phyloP scores from a whole-genome alignment of 441 rosid genomes.

The Arabidopsis lyrata region DNA sequence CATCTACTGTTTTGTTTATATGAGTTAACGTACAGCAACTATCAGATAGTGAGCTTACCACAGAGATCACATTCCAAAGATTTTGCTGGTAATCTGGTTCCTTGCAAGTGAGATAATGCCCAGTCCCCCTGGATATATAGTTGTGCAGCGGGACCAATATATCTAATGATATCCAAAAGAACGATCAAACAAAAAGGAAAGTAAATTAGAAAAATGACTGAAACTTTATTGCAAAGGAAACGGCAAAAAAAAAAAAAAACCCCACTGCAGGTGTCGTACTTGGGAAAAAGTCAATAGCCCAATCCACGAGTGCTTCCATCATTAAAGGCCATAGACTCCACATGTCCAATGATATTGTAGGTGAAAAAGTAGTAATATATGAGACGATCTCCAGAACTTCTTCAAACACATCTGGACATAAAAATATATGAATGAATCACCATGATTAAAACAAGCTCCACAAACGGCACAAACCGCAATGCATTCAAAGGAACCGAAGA shows the following conservation, averaged over 20 bases:
- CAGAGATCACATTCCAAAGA: slow-evolving; percentile 90
- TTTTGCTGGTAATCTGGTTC: slow-evolving; percentile 96
- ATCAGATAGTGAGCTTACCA: slow-evolving; percentile 58
- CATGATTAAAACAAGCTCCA: slow-evolving; percentile 21
- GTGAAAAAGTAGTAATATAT: slow-evolving; percentile 92
- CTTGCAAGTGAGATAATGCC: slow-evolving; percentile 82
- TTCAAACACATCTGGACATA: slow-evolving; percentile 94
- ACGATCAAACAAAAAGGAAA: slow-evolving; percentile 12
- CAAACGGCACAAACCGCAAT: slow-evolving; percentile 15
- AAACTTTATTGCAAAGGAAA: background rate
- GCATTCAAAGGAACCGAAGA: slow-evolving; percentile 21
- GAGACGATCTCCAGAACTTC: slow-evolving; percentile 98
- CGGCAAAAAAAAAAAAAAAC: background rate
- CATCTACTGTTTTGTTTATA: background rate
- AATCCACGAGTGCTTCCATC: slow-evolving; percentile 90
- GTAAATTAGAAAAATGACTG: slow-evolving; percentile 33
- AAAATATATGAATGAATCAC: slow-evolving; percentile 28
- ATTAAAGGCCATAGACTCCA: slow-evolving; percentile 98
- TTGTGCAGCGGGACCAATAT: slow-evolving; percentile 95
- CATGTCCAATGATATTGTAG: slow-evolving; percentile 95
- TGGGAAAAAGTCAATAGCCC: slow-evolving; percentile 99
- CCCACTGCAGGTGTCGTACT: slow-evolving; percentile 57
- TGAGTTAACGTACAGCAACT: background rate
- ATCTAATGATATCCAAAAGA: slow-evolving; percentile 56
- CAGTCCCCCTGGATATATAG: slow-evolving; percentile 90